Evolutionary conservation across 768 basidiomycete species (phyloP).

Genomic region (Pleurotus cornucopiae): DNA sequence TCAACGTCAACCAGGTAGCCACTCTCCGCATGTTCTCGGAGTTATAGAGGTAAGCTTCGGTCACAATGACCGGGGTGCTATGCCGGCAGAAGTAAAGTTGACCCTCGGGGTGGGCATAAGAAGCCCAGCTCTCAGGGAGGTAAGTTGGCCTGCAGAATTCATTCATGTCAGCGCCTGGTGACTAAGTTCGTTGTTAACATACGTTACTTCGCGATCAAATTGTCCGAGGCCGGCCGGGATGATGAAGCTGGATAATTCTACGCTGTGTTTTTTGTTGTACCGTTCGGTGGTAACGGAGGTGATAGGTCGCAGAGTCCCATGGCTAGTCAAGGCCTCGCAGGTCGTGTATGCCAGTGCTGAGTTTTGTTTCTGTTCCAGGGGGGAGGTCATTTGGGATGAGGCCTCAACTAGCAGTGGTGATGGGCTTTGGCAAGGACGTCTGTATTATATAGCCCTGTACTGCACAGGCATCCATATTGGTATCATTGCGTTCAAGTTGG

Average conservation of each 20-base stretch:
- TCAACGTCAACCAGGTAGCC: conserved; percentile 27
- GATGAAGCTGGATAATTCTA: neutral
- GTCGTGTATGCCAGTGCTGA: too few relatives aligned
- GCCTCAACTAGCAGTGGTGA: too few relatives aligned
- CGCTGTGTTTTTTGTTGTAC: neutral
- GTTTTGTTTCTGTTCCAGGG: too few relatives aligned
- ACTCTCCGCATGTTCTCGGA: conserved; percentile 30
- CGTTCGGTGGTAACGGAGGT: neutral
- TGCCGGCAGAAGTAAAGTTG: conserved; percentile 46
- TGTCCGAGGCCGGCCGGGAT: neutral
- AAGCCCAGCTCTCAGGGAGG: conserved; percentile 44
- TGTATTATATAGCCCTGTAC: too few relatives aligned
- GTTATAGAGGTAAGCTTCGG: conserved; percentile 48
- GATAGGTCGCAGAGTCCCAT: neutral
- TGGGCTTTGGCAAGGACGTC: too few relatives aligned
- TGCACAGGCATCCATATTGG: too few relatives aligned
- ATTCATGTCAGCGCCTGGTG: neutral
- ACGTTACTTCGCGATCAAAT: neutral
- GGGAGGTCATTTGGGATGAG: too few relatives aligned
- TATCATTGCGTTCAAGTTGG: too few relatives aligned
- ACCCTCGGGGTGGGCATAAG: conserved; percentile 56
- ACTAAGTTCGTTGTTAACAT: neutral
- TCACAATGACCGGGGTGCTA: conserved; percentile 34
- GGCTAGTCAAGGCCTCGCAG: too few relatives aligned
- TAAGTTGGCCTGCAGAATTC: conserved; percentile 32